Percentiles rank a stretch among this genome's conserved stretches.
Conservation (phyloP, 1,139 yeast genomes). For the Zygotorulaspora mrakii region DNA sequence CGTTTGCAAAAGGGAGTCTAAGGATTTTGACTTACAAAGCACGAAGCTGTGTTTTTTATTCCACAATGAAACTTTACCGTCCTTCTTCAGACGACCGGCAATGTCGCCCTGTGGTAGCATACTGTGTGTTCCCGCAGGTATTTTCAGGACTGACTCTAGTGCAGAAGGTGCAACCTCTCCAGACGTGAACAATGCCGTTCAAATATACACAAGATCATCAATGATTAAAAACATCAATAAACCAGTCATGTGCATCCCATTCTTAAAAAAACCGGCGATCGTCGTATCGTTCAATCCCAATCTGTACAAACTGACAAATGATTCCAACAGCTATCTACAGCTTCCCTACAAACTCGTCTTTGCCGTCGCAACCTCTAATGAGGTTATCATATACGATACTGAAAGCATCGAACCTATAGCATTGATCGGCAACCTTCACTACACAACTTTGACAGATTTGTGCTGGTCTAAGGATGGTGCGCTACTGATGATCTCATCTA, state of each 20-base stretch:
- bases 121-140: conserved; percentile 79
- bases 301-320: conserved; percentile 43
- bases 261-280: conserved; percentile 77
- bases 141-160: conserved; percentile 41
- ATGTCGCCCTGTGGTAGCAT: conserved; percentile 89
- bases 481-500: conserved; percentile 72
- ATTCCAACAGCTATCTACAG: conserved; percentile 34
- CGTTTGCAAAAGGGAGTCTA: conserved; percentile 20
- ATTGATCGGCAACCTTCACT: conserved; percentile 73
- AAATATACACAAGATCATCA: conserved; percentile 68
- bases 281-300: conserved; percentile 76
- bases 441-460: conserved; percentile 82
- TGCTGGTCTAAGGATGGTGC: conserved; percentile 79
- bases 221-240: conserved; percentile 43
- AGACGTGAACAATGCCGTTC: conserved; percentile 60
- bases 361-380: conserved; percentile 91
- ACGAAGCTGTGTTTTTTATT: conserved; percentile 48
- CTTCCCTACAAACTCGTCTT: conserved; percentile 77
- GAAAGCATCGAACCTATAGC: conserved; percentile 66
- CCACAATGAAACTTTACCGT: conserved; percentile 81
- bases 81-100: conserved; percentile 79
- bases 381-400: conserved; percentile 81
- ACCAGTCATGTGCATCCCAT: conserved; percentile 74
- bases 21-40: conserved; percentile 20
- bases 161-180: conserved; percentile 10